These are phyloP conservation scores for Aspergillus incahuasiensis DNA, from an alignment of 495 filamentous ascomycete species.

Conservation along the genomic window DNA sequence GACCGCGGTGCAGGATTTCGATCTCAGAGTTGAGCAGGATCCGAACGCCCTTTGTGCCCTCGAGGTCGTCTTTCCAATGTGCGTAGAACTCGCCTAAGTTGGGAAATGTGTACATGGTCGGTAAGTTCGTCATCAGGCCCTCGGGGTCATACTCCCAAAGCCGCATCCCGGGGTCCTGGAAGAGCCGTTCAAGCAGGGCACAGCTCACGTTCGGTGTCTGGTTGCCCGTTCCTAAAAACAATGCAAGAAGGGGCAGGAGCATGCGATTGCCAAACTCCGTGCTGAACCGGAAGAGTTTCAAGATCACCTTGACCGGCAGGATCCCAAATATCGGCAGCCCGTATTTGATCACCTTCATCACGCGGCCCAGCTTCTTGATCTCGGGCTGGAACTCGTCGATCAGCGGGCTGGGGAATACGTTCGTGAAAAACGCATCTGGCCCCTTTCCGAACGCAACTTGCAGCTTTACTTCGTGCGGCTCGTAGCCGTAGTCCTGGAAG, in stretches of 20 bases:
- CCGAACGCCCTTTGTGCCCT: slow-evolving; percentile 56
- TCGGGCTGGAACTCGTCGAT: slow-evolving; percentile 59
- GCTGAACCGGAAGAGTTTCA: slow-evolving; percentile 68
- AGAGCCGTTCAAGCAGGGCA: slow-evolving; percentile 71
- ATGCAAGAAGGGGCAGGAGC: slow-evolving; percentile 67
- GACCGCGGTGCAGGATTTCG: slow-evolving; percentile 51
- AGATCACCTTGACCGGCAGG: slow-evolving; percentile 64
- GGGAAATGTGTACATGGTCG: slow-evolving; percentile 79
- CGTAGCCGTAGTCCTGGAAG: slow-evolving; percentile 64
- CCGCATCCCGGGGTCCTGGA: slow-evolving; percentile 66
- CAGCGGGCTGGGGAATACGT: slow-evolving; percentile 69
- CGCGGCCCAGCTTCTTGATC: slow-evolving; percentile 58
- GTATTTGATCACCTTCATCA: slow-evolving; percentile 65
- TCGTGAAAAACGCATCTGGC: slow-evolving; percentile 69
- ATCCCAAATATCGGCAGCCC: slow-evolving; percentile 68
- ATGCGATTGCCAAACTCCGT: slow-evolving; percentile 70
- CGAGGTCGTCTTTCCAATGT: slow-evolving; percentile 60
- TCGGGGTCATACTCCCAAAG: slow-evolving; percentile 73
- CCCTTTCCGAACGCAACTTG: slow-evolving; percentile 81
- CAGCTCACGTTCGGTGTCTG: slow-evolving; percentile 72
- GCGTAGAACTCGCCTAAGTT: slow-evolving; percentile 68
- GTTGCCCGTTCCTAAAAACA: slow-evolving; percentile 78
- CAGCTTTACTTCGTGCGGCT: slow-evolving; percentile 65
- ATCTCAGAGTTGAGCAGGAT: slow-evolving; percentile 62
- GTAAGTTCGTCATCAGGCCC: slow-evolving; percentile 62